These are phyloP conservation scores for Gynandropsis gynandra DNA, from an alignment of 345 rosid species.

Conservation along the genomic window DNA sequence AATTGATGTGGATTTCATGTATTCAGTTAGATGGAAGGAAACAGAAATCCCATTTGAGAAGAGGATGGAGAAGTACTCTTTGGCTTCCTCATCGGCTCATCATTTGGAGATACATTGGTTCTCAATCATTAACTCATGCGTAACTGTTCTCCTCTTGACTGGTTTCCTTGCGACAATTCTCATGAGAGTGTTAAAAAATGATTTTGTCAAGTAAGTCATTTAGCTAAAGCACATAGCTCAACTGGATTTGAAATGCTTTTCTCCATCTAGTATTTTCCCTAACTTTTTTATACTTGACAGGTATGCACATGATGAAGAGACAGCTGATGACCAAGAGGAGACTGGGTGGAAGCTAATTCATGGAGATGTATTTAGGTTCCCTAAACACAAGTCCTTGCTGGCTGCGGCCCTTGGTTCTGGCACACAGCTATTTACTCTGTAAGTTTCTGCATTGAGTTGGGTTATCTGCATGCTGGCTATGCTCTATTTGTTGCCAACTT, in stretches of 20 bases:
- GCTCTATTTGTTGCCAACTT: constrained; percentile 5
- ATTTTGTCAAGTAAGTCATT: constrained; percentile 46
- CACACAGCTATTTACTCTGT: constrained; percentile 47
- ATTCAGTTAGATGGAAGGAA: constrained; percentile 50
- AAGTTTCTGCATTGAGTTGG: constrained; percentile 15
- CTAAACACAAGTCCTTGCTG: constrained; percentile 38
- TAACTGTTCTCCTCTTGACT: constrained; percentile 56
- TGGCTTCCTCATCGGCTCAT: constrained; percentile 43
- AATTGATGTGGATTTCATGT: constrained; percentile 39
- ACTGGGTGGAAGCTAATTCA: constrained; percentile 42
- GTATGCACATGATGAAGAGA: constrained; percentile 54
- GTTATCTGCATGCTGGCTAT: neutral
- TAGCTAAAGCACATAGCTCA: neutral
- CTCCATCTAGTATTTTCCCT: neutral
- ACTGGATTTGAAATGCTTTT: neutral
- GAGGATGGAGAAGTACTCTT: constrained; percentile 51
- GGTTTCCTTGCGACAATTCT: constrained; percentile 55
- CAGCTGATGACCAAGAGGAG: constrained; percentile 55
- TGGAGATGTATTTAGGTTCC: constrained; percentile 45
- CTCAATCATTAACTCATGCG: constrained; percentile 50
- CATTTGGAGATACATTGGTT: constrained; percentile 56
- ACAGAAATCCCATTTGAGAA: constrained; percentile 43
- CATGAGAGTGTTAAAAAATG: constrained; percentile 52
- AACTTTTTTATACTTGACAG: constrained; percentile 11
- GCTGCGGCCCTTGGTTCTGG: constrained; percentile 55